Base-by-base conservation (phyloP, 1,284 basidiomycete genomes). In the Trametes hirsuta region DNA sequence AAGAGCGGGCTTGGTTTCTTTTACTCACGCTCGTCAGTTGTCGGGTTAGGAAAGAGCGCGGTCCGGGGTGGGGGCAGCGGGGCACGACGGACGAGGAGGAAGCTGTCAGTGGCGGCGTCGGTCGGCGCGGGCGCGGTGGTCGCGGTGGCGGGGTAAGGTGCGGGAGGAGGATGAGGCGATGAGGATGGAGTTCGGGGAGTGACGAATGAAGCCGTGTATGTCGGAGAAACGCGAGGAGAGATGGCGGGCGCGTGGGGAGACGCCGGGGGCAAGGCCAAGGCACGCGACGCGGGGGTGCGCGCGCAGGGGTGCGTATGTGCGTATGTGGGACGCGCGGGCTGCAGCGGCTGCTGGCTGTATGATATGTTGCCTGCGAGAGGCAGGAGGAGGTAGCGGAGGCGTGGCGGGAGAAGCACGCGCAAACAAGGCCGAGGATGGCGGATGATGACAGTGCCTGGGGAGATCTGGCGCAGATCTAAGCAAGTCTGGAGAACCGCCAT, bases 121-220 rank as follows among this genome's bases (percentile, higher is more conserved):
- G 10, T 46, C 46, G 46, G 46, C 18, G 18, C 18, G 18, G 18
- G 18, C 18, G 18, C 18, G 45, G 12, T 5, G 56, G 41, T 45
- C 37, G 50, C 37, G 42, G 59, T 53, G 59, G 39, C 46, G 34
- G 42, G 47, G 48, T 30, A 40, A 25, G 55, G 42, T 45, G 48
- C 59, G 61, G 56, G 47, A 45, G 58, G 48, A 53, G 50, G 55
- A 45, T 61, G 64, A 58, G 58, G 61, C 60, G 63, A 54, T 54
- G 55, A 58, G 55, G 50, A 53, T 22, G 49, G 25, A 47, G 59
- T 52, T 53, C 55, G 56, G 62, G 58, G 55, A 60, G 50, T 65
- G 64, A 65, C 64, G 49, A 60, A 44, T 25, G 48, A 56, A 54
- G 53, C 64, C 64, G 64, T 59, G 55, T 21, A 52, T 44, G 59